Evolutionary conservation across 1,139 yeast species (phyloP), one percentile per base, ranked within the genome.

Genomic region (Scheffersomyces cryptocercus): DNA sequence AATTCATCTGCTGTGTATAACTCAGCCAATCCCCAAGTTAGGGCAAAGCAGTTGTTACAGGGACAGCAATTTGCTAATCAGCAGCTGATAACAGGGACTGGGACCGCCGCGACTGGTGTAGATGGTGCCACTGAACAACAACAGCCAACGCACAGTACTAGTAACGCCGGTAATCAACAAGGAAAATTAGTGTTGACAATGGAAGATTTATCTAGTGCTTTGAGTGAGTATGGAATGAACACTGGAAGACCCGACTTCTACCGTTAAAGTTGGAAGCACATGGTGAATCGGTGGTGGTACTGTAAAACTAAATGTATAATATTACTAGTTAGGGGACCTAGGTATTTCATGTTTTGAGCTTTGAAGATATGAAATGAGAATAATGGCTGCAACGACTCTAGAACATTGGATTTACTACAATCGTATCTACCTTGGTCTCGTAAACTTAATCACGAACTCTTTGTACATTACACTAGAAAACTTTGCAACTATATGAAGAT

Each of bases 231-330:
- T 59, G 99, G 99, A 1, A 75, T 95, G 56, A 91, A 93, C 59
- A 81, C 95, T 3, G 80, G 85, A 47, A 77, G 97, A 53, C 98
- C 99, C 0, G 98, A 91, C 52, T 95, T 91, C 63, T 95, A 93
- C 67, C 82, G 96, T 52, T 86, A 61, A 61, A 20, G 28, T 46
- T 33, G 33, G 16, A 20, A 20, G 26, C 7, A 5, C 7, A 20
- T 20, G 9, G 26, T 6, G 8, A 20, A 20, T 20, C 20, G 6
- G 20, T 20, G 7, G 26, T 20, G 26, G 7, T 20, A 6, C 26
- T 20, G 26, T 20, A 6, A 20, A 6, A 20, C 7, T 4, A 20
- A 6, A 20, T 20, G 7, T 20, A 20, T 20, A 6, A 20, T 31
- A 9, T 15, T 31, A 31, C 20, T n/a, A 10, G 20, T 10, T 31